These are phyloP conservation scores for Suillus hirtellus DNA, from an alignment of 768 basidiomycete genomes.

Conservation along the genomic window DNA sequence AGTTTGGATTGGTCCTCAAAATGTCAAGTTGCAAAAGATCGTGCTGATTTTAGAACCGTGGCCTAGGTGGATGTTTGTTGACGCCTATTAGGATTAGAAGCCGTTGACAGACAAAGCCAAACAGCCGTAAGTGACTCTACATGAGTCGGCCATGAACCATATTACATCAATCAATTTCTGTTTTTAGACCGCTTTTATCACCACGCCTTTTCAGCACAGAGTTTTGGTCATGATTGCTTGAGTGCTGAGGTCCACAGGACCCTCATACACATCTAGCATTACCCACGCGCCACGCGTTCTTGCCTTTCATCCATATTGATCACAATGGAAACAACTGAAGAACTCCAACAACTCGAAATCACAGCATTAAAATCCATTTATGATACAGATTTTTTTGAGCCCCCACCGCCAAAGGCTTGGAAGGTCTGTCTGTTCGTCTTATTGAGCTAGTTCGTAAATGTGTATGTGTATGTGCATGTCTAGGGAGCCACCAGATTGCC, in stretches of 20 bases:
- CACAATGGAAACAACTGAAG: slow-evolving; percentile 71
- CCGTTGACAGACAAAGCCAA: neutral
- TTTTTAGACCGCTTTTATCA: slow-evolving; percentile 5
- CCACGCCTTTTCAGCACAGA: slow-evolving; percentile 13
- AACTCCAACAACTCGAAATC: slow-evolving; percentile 69
- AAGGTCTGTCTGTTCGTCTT: slow-evolving; percentile 49
- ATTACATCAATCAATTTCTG: slow-evolving; percentile 3
- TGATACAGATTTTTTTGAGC: slow-evolving; percentile 72
- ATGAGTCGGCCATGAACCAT: neutral
- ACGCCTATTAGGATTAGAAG: slow-evolving; percentile 1
- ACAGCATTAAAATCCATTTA: slow-evolving; percentile 81
- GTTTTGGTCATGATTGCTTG: slow-evolving; percentile 62
- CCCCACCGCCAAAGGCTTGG: slow-evolving; percentile 79
- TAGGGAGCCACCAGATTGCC: slow-evolving; percentile 70
- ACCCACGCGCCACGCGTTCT: slow-evolving; percentile 32
- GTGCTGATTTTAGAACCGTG: neutral
- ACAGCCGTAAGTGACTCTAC: neutral
- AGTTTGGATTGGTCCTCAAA: neutral
- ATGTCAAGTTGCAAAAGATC: neutral
- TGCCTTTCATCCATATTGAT: slow-evolving; percentile 14
- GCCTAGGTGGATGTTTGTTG: neutral
- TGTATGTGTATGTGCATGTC: slow-evolving; percentile 5
- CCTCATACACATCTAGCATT: slow-evolving; percentile 60
- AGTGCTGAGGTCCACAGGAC: slow-evolving; percentile 69
- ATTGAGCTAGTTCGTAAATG: slow-evolving; percentile 3